Evolutionary conservation across 441 rosid genomes (phyloP), one percentile per base, ranked within the genome.

Genomic region (Flueggea neowawraea): DNA sequence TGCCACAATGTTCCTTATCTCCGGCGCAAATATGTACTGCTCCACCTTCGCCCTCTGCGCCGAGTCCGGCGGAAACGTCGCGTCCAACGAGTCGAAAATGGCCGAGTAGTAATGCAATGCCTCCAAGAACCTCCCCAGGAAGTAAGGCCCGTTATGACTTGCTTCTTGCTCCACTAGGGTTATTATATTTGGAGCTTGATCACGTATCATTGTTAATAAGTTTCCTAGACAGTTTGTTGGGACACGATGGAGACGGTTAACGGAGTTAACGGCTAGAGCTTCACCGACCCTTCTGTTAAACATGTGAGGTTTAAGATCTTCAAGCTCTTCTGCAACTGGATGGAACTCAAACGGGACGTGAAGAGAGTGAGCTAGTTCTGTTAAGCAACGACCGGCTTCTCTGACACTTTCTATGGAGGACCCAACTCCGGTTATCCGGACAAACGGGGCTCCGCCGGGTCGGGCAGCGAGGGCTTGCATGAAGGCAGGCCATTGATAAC

Each of bases 141-240:
- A 94, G 53, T 78, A 81, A 61, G 89, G 88, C 6, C 96, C 85
- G 22, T 90, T 94, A 55, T 90, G 97, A 78, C 77, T 85, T 12
- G 95, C 88, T 77, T 94, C 98, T 50, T 94, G 97, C 76, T 94
- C 98, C 1, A 89, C 95, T 4, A 90, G 62, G 0, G 98, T 94
- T 45, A 94, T 75, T 31, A 87, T 89, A 55, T 80, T 85, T 63
- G 97, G 97, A 82, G 48, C 81, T 83, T 83, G 82, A 82, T 33
- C 81, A 80, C 64, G 73, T 83, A 44, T 88, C 87, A 12, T 81
- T 82, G 2, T 81, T 66, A 4, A 94, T 70, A 3, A 94, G 93
- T 56, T 84, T 90, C 54, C 84, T 90, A 0, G 90, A 70, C 5
- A 82, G 15, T 82, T 75, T 3, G 85, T 85, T n/a, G 90, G 28